A percentile compares a stretch with the other conserved stretches of the same genome.
These are phyloP conservation scores for Trichoderma reesei DNA, from an alignment of 495 filamentous ascomycete genomes.

Conservation along the genomic window DNA sequence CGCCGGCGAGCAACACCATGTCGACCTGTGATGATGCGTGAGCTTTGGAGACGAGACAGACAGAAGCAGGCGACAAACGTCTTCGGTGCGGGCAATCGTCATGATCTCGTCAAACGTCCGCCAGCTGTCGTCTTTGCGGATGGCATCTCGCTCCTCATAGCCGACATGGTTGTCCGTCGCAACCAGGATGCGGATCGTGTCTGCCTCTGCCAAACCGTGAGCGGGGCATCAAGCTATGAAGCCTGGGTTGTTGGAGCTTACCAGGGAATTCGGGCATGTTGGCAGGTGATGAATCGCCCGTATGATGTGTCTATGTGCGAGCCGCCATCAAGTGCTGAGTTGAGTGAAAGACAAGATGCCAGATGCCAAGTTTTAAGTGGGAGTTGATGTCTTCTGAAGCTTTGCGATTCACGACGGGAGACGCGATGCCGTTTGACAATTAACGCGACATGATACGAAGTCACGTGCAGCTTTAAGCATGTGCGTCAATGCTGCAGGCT, in stretches of 20 bases:
- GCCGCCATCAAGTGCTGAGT: neutral
- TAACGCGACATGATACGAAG: slow-evolving; percentile 7
- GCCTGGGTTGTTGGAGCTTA: neutral
- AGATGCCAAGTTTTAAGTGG: neutral
- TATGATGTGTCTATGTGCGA: neutral
- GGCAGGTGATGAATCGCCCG: neutral
- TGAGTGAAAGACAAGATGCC: neutral
- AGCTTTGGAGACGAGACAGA: neutral
- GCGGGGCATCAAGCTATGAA: neutral
- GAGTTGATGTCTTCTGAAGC: neutral
- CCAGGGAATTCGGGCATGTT: slow-evolving; percentile 1
- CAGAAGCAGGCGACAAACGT: slow-evolving; percentile 41
- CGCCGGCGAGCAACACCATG: slow-evolving; percentile 90
- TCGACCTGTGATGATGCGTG: slow-evolving; percentile 43
- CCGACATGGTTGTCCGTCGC: slow-evolving; percentile 97
- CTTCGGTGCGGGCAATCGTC: slow-evolving; percentile 72
- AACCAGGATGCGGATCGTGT: slow-evolving; percentile 91
- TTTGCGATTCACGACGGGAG: neutral
- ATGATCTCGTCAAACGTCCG: slow-evolving; percentile 92
- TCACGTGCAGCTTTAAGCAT: neutral
- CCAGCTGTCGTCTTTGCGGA: slow-evolving; percentile 95
- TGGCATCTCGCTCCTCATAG: slow-evolving; percentile 84
- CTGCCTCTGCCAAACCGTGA: slow-evolving; percentile 43
- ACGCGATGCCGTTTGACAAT: neutral
- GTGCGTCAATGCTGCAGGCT: neutral